Base-by-base conservation (phyloP, 345 rosid genomes). In the Salix udensis region DNA sequence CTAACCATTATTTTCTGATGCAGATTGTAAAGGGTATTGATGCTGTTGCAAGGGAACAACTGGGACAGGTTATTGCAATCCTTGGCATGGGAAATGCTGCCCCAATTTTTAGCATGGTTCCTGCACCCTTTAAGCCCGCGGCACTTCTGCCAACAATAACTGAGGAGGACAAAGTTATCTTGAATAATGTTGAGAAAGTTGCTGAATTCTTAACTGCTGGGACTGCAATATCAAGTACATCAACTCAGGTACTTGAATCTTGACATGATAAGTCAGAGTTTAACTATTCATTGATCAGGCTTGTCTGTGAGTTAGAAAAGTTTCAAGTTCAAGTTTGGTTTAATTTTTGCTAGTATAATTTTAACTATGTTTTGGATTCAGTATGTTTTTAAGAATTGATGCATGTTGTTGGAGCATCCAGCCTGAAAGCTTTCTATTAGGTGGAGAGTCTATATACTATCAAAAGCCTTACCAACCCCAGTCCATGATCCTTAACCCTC, bases 21-120 rank as follows among this genome's bases (percentile, higher is more conserved):
- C 90, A 95, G 98, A 89, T 95, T 79, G 98, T 95, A 31, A 95
- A 93, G 85, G 96, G 97, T 66, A 91, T 95, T 10, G 98, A 95
- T 83, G 98, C 98, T 37, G 86, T 93, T 75, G 86, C 97, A 15
- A 90, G 98, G 82, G 97, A 94, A 79, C 97, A 94, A 85, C 83
- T 94, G 60, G 92, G 92, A 64, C 95, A 85, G 82, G 67, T 90
- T 55, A 82, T 89, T 90, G 92, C 90, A 7, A 46, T 88, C 72
- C 85, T 92, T 14, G 98, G 97, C 39, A 62, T 91, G 65, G 67
- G 88, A 77, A 92, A 88, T 82, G 85, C 76, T 62, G 76, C 87
- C 30, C 97, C 95, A 13, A 80, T 94, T 76, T 94, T 94, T 66
- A 88, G 96, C 78, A 90, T 92, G 97, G 91, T 88, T 73, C 91